These are phyloP conservation scores for Russula abietina DNA, from an alignment of 768 basidiomycete species.

Conservation along the genomic window DNA sequence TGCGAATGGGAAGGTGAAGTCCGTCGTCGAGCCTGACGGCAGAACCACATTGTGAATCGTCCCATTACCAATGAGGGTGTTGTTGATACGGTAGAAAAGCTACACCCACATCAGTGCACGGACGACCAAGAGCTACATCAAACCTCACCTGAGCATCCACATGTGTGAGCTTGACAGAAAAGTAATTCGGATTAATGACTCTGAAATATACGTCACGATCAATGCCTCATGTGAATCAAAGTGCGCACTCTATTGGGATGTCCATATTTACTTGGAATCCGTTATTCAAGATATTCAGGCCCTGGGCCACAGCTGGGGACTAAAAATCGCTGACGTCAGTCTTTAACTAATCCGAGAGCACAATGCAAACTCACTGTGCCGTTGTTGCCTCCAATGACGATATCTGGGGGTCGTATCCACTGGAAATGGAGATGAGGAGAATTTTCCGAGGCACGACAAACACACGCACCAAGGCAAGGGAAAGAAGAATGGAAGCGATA, in stretches of 20 bases:
- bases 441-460: not conserved
- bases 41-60: slow-evolving; percentile 38
- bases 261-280: slow-evolving; percentile 22
- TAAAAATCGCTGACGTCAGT: not conserved
- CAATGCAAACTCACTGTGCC: slow-evolving; percentile 34
- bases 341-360: slow-evolving; percentile 30
- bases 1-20: slow-evolving; percentile 73
- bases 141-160: slow-evolving; percentile 53
- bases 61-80: slow-evolving; percentile 64
- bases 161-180: slow-evolving; percentile 57
- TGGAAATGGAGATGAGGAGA: slow-evolving; percentile 28
- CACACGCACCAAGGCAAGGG: slow-evolving; percentile 57
- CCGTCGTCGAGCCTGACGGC: slow-evolving; percentile 48
- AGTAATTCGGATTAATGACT: slow-evolving; percentile 78
- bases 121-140: not conserved
- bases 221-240: slow-evolving; percentile 7
- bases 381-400: slow-evolving; percentile 49
- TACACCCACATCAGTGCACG: slow-evolving; percentile 28
- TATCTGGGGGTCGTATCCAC: slow-evolving; percentile 75
- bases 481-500: slow-evolving; percentile 56
- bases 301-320: not conserved
- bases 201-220: slow-evolving; percentile 35
- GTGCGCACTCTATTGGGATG: slow-evolving; percentile 18
- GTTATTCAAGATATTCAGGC: slow-evolving; percentile 6
- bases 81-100: slow-evolving; percentile 73